A percentile compares a stretch with the other conserved stretches of the same genome.
These are phyloP conservation scores for Neurospora sp. DNA, from an alignment of 495 filamentous ascomycete species.

Conservation along the genomic window DNA sequence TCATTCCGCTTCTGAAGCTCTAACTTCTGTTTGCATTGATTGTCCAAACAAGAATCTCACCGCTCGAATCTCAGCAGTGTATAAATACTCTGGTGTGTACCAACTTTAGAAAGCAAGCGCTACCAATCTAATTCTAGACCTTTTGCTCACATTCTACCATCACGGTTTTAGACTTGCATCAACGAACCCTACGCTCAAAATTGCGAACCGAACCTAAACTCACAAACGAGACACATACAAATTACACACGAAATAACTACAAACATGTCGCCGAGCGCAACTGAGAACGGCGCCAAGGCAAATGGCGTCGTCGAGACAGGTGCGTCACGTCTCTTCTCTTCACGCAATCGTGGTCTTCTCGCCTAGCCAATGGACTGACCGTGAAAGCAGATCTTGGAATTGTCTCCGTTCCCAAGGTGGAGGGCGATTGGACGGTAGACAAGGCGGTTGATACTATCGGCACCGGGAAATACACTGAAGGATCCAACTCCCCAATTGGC, in stretches of 20 bases:
- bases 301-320: neutral
- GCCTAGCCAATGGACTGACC: neutral
- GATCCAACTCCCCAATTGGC: slow-evolving; percentile 64
- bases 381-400: slow-evolving; percentile 11
- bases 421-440: slow-evolving; percentile 40
- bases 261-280: neutral
- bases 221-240: neutral
- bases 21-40: neutral
- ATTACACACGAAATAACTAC: neutral
- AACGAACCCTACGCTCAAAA: neutral
- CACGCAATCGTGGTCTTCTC: neutral
- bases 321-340: neutral
- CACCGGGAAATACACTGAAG: slow-evolving; percentile 39
- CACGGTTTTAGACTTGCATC: neutral
- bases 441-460: slow-evolving; percentile 35
- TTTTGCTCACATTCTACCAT: neutral
- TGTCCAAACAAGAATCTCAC: neutral
- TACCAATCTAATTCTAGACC: neutral
- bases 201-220: neutral
- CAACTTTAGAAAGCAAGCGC: neutral
- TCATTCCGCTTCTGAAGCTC: neutral
- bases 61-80: neutral
- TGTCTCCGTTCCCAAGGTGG: slow-evolving; percentile 24
- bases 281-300: neutral
- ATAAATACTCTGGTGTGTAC: neutral